These are phyloP conservation scores for Quercus suber DNA, from an alignment of 306 rosid genomes.

Conservation along the genomic window DNA sequence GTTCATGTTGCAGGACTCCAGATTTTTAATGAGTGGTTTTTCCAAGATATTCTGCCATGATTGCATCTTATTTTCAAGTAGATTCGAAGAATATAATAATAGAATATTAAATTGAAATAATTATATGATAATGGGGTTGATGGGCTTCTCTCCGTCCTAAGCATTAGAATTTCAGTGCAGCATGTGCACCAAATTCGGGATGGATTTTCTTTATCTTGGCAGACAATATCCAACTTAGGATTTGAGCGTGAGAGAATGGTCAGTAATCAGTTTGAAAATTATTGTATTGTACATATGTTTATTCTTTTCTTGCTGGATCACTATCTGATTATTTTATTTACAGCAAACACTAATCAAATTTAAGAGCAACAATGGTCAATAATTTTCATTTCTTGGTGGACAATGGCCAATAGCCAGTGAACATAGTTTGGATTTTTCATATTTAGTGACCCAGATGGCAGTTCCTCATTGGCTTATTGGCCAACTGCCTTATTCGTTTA, in stretches of 20 bases:
- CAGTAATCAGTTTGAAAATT: slow-evolving; percentile 45
- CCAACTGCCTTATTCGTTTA: neutral
- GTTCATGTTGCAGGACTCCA: slow-evolving; percentile 36
- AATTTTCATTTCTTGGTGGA: neutral
- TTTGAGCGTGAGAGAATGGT: slow-evolving; percentile 66
- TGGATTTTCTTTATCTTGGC: slow-evolving; percentile 41
- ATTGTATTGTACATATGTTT: slow-evolving; percentile 25
- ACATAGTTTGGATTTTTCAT: neutral
- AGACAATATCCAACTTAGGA: slow-evolving; percentile 73
- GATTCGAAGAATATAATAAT: slow-evolving; percentile 36
- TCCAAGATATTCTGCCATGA: slow-evolving; percentile 70
- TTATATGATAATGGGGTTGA: slow-evolving; percentile 17
- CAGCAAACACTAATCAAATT: neutral
- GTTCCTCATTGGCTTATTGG: neutral
- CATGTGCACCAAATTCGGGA: slow-evolving; percentile 53
- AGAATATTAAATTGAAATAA: slow-evolving; percentile 24
- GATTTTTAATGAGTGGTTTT: slow-evolving; percentile 33
- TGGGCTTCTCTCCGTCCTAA: slow-evolving; percentile 22
- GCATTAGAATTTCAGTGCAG: slow-evolving; percentile 54
- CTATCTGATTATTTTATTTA: neutral
- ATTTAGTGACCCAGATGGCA: neutral
- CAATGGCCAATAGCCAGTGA: neutral
- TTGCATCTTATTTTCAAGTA: slow-evolving; percentile 44
- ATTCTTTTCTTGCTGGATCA: neutral
- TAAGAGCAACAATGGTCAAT: neutral